Evolutionary conservation across 1,284 basidiomycete species (phyloP).

Genomic region (Schizophyllum amplum): DNA sequence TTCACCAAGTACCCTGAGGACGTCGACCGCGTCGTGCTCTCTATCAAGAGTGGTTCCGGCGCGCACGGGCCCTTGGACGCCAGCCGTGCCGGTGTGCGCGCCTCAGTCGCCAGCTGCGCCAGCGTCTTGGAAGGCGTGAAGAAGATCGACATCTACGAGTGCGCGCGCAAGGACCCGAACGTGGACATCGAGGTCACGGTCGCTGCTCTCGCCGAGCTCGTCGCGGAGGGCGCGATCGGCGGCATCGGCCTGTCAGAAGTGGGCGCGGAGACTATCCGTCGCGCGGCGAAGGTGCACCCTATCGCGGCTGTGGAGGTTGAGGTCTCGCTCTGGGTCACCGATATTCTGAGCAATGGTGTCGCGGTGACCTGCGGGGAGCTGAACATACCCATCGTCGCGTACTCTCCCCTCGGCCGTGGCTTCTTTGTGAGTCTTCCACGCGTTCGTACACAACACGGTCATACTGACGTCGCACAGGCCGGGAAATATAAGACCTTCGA

Average conservation of each 20-base stretch:
- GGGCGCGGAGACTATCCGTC: conserved; percentile 67
- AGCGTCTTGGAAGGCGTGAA: conserved; percentile 35
- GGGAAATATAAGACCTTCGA: conserved; percentile 36
- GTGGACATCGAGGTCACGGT: conserved; percentile 67
- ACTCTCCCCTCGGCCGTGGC: conserved; percentile 45
- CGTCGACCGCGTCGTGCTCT: conserved; percentile 39
- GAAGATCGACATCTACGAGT: conserved; percentile 41
- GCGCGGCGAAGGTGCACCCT: conserved; percentile 67
- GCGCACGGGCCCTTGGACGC: neutral
- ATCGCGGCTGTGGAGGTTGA: conserved; percentile 13
- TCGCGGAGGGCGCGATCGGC: conserved; percentile 70
- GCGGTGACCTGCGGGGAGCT: conserved; percentile 14
- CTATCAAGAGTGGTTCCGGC: conserved; percentile 22
- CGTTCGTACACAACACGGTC: neutral
- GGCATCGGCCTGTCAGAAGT: conserved; percentile 56
- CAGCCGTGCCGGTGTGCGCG: conserved; percentile 25
- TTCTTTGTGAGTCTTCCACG: conserved; percentile 29
- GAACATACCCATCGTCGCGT: conserved; percentile 12
- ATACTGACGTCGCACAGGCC: conserved; percentile 15
- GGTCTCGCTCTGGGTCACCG: conserved; percentile 20
- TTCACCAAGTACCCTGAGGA: conserved; percentile 46
- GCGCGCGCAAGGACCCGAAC: conserved; percentile 32
- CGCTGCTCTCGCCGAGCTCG: conserved; percentile 84
- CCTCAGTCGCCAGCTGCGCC: conserved; percentile 30
- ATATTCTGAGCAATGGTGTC: conserved; percentile 11